phyloP scores from a whole-genome alignment of 805 yeast genomes.

The Candida schatavii region DNA sequence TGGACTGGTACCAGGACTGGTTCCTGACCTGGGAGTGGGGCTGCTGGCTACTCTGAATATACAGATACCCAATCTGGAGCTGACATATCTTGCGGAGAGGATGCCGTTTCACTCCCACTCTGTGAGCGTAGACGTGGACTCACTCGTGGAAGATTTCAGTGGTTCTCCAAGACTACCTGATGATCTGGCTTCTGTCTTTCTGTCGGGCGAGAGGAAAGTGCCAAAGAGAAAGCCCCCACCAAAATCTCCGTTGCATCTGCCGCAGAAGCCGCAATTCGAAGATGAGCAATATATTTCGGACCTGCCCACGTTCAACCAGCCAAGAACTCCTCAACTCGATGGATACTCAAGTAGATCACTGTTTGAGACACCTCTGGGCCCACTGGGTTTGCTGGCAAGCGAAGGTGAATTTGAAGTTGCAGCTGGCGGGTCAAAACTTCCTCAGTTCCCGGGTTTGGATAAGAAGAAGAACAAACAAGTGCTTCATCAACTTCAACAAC shows the following conservation, averaged over 20 bases:
- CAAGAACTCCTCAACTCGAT: background rate
- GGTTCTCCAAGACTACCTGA: too few species aligned
- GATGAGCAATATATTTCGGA: background rate
- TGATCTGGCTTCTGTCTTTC: slow-evolving; percentile 1
- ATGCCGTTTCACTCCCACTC: too few species aligned
- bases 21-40: background rate
- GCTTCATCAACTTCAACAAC: too few species aligned
- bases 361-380: background rate
- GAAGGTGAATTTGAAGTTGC: background rate
- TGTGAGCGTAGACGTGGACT: too few species aligned
- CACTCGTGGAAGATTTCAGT: too few species aligned
- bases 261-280: background rate
- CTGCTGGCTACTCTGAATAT: slow-evolving; percentile 1
- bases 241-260: background rate
- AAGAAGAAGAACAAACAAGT: slow-evolving; percentile 6
- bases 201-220: background rate
- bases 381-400: background rate
- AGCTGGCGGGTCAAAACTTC: slow-evolving; percentile 17
- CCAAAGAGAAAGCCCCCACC: slow-evolving; percentile 6
- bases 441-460: slow-evolving; percentile 31
- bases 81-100: too few species aligned
- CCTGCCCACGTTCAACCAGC: slow-evolving; percentile 6
- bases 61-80: too few species aligned
- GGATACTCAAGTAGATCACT: background rate
- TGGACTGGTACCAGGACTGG: slow-evolving; percentile 2